Conservation (phyloP, 2,329 filamentous ascomycete genomes). For the Alternaria angustiovoidea region DNA sequence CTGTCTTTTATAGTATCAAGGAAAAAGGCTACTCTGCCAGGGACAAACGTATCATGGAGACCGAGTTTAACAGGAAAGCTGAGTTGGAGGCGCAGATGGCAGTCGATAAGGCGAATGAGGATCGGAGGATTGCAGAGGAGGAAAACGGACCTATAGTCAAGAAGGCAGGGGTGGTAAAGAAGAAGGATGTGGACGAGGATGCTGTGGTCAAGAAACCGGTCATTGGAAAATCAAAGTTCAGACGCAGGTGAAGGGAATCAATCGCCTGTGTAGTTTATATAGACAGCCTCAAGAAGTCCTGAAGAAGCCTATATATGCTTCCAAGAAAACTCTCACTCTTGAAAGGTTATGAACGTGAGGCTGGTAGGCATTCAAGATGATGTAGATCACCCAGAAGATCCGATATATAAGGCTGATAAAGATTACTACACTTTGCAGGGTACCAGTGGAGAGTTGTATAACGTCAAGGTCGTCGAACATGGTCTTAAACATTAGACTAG, state of each 20-base stretch:
- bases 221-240: slow-evolving; percentile 40
- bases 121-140: slow-evolving; percentile 58
- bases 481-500: slow-evolving; percentile 4
- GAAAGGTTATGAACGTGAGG: neutral
- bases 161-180: slow-evolving; percentile 33
- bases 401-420: neutral
- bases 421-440: neutral
- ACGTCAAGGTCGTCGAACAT: neutral
- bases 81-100: slow-evolving; percentile 95
- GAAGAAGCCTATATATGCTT: neutral
- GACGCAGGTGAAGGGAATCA: slow-evolving; percentile 17
- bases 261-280: neutral
- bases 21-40: slow-evolving; percentile 94
- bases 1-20: slow-evolving; percentile 96
- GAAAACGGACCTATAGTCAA: slow-evolving; percentile 41
- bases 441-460: neutral
- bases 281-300: neutral
- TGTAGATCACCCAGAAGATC: neutral
- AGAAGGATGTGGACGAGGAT: slow-evolving; percentile 43
- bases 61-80: slow-evolving; percentile 90
- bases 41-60: slow-evolving; percentile 86
- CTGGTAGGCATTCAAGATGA: neutral
- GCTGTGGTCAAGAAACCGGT: slow-evolving; percentile 54
- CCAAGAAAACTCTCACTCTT: neutral
- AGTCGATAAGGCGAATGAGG: slow-evolving; percentile 76